A percentile compares a stretch with the other conserved stretches of the same genome.
Evolutionary conservation across 2,329 filamentous ascomycete genomes (phyloP).

Genomic region (Xylaria sp.): DNA sequence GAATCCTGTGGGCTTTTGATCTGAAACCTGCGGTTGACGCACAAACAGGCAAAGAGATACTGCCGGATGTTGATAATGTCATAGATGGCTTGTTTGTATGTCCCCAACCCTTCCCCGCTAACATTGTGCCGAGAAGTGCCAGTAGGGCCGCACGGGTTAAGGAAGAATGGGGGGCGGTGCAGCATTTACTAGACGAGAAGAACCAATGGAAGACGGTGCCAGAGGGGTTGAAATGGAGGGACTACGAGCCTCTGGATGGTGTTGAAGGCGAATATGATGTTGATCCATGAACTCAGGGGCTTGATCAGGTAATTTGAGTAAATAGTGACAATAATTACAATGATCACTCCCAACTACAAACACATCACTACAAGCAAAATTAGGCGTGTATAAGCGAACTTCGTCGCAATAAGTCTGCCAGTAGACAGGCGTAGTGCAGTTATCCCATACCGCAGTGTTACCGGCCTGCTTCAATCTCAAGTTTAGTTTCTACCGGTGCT

Average conservation of each 20-base stretch:
- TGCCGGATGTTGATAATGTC: slow-evolving; percentile 10
- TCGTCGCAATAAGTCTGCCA: too few relatives aligned
- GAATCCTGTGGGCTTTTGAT: slow-evolving; percentile 60
- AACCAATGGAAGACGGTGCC: slow-evolving; percentile 21
- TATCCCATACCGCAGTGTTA: too few relatives aligned
- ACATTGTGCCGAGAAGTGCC: slow-evolving; percentile 20
- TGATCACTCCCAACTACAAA: too few relatives aligned
- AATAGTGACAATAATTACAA: background rate
- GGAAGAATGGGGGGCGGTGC: slow-evolving; percentile 9
- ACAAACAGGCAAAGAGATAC: background rate
- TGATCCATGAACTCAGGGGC: background rate
- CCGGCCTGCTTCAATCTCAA: too few relatives aligned
- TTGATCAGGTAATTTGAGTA: background rate
- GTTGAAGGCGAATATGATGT: background rate
- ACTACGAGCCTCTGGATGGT: slow-evolving; percentile 1
- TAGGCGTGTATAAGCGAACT: too few relatives aligned
- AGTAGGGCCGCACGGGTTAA: background rate
- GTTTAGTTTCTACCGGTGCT: too few relatives aligned
- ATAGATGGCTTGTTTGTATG: slow-evolving; percentile 12
- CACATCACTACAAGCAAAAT: too few relatives aligned
- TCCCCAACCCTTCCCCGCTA: slow-evolving; percentile 18
- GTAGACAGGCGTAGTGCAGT: too few relatives aligned
- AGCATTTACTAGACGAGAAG: slow-evolving; percentile 3
- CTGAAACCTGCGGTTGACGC: background rate
- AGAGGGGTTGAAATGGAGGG: background rate